phyloP scores from a whole-genome alignment of 495 filamentous ascomycete species.

The Aspergillus mulundensis region DNA sequence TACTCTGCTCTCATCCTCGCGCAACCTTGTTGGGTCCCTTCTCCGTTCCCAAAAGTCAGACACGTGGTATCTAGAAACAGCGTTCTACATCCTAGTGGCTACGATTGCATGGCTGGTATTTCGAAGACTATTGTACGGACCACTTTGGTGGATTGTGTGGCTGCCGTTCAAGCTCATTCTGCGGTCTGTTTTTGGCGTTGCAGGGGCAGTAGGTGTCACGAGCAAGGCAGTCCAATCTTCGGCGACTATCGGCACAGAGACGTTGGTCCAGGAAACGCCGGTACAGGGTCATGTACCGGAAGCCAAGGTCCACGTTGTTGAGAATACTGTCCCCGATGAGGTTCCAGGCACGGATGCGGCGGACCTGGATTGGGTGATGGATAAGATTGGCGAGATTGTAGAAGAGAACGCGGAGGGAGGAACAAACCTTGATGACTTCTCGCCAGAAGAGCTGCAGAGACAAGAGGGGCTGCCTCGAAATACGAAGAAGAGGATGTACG shows the following conservation, averaged over 20 bases:
- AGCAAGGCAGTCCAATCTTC: conserved; percentile 31
- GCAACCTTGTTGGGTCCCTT: conserved; percentile 72
- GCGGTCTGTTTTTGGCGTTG: conserved; percentile 42
- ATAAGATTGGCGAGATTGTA: conserved; percentile 53
- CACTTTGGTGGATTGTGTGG: conserved; percentile 84
- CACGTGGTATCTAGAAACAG: conserved; percentile 91
- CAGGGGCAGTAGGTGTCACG: conserved; percentile 37
- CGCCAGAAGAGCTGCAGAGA: conserved; percentile 37
- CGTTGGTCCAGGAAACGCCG: conserved; percentile 14
- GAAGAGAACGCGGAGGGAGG: conserved; percentile 42
- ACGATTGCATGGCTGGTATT: conserved; percentile 86
- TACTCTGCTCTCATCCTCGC: conserved; percentile 64
- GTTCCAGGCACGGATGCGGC: conserved; percentile 22
- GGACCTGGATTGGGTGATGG: conserved; percentile 44
- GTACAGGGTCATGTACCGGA: conserved; percentile 8
- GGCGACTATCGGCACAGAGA: conserved; percentile 12
- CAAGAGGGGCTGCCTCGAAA: conserved; percentile 54
- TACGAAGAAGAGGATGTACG: conserved; percentile 83
- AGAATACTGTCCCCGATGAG: conserved; percentile 21
- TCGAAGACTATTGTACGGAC: conserved; percentile 78
- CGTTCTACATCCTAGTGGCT: conserved; percentile 71
- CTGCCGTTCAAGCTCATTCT: conserved; percentile 65
- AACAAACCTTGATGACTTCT: conserved; percentile 29
- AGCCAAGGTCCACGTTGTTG: conserved; percentile 18
- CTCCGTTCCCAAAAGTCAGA: conserved; percentile 87